Percentiles rank a stretch among this genome's conserved stretches.
These are phyloP conservation scores for Ceratonia siliqua DNA, from an alignment of 306 rosid genomes.

Conservation along the genomic window DNA sequence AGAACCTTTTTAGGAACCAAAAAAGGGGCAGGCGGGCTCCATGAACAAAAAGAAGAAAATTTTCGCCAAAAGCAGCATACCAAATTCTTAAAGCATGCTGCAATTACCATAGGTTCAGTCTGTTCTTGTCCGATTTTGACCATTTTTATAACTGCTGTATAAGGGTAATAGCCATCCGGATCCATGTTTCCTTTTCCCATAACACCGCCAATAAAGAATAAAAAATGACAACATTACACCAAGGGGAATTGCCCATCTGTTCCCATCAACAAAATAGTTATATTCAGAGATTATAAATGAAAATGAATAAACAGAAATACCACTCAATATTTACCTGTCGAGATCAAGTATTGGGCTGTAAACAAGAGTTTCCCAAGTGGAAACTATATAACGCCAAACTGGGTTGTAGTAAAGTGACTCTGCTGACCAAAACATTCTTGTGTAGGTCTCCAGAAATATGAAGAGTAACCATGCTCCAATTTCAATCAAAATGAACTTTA, in stretches of 20 bases:
- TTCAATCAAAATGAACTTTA: slow-evolving; percentile 80
- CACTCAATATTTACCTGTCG: slow-evolving; percentile 99
- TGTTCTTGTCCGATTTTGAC: slow-evolving; percentile 53
- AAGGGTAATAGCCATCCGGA: slow-evolving; percentile 53
- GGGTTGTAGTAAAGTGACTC: slow-evolving; percentile 94
- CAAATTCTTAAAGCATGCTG: slow-evolving; percentile 16
- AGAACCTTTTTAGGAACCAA: not conserved
- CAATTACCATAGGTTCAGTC: slow-evolving; percentile 35
- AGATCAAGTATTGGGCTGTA: slow-evolving; percentile 93
- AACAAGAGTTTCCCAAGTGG: slow-evolving; percentile 88
- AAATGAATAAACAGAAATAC: too few species aligned
- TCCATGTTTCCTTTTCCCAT: slow-evolving; percentile 54
- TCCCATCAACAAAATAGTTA: not conserved
- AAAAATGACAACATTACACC: slow-evolving; percentile 39
- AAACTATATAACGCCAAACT: slow-evolving; percentile 77
- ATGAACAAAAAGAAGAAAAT: slow-evolving; percentile 23
- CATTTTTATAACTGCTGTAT: slow-evolving; percentile 48
- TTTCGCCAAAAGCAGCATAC: slow-evolving; percentile 38
- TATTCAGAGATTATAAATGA: too few species aligned
- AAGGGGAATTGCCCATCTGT: slow-evolving; percentile 72
- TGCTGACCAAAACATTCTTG: slow-evolving; percentile 96
- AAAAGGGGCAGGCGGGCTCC: slow-evolving; percentile 23
- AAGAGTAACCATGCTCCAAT: slow-evolving; percentile 92
- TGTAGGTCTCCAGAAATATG: slow-evolving; percentile 91
- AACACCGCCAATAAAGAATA: slow-evolving; percentile 63